Conservation (phyloP, 768 basidiomycete genomes). For the Boletus speciosus region DNA sequence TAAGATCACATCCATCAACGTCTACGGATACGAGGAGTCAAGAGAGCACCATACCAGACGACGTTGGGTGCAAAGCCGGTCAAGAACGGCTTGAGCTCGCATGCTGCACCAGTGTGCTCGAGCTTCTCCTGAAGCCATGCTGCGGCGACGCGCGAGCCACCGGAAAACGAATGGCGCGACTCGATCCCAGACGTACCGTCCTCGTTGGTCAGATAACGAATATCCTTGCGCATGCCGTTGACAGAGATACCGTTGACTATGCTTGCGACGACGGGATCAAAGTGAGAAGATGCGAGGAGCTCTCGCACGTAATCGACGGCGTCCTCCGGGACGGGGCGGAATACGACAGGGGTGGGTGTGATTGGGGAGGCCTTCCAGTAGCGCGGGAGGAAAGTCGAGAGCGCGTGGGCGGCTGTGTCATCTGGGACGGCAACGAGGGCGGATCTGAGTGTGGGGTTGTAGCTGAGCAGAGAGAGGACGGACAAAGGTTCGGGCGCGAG, state of each 20-base stretch:
- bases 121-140: conserved; percentile 58
- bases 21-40: neutral
- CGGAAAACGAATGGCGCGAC: conserved; percentile 81
- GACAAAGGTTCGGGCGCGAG: conserved; percentile 4
- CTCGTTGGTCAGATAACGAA: conserved; percentile 85
- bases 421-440: conserved; percentile 49
- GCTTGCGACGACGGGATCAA: conserved; percentile 64
- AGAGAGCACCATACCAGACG: conserved; percentile 54
- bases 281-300: conserved; percentile 57
- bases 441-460: conserved; percentile 33
- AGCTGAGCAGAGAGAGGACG: conserved; percentile 39
- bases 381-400: conserved; percentile 65
- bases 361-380: conserved; percentile 71
- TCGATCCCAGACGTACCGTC: conserved; percentile 66
- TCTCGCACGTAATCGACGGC: conserved; percentile 53
- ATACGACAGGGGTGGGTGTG: conserved; percentile 45
- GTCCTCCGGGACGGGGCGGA: conserved; percentile 53
- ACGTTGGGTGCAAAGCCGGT: conserved; percentile 82
- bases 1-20: neutral
- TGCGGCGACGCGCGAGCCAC: conserved; percentile 41
- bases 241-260: conserved; percentile 68
- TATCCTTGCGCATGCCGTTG: conserved; percentile 61
- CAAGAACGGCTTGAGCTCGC: conserved; percentile 64
- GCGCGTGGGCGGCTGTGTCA: conserved; percentile 35
- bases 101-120: conserved; percentile 72